Base-by-base conservation (phyloP, 192 early-diverging fungal genomes). In the Backusella australiensis region DNA sequence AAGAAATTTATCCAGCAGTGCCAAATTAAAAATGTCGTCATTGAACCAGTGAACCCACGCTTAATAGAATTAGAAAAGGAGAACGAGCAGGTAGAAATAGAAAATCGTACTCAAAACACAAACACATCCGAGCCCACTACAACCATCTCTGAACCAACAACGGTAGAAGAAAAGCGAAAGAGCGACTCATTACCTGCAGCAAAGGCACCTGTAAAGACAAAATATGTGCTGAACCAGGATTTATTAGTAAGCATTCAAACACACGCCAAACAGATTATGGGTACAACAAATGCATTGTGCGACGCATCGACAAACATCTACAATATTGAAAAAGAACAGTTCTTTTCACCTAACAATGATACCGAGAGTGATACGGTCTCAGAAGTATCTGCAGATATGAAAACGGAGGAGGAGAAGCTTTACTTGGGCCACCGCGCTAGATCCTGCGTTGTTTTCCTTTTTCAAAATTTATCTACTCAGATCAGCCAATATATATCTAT, bases 1-100 rank as follows among this genome's bases (percentile, higher is more conserved):
- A 89, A 89, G 29, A 81, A 88, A 52, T 98, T 98, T 78, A 90
- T 94, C 17, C 63, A 72, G 11, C 78, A 74, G 2, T 84, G 83
- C 14, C 85, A 85, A 53, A 78, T 71, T 21, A 72, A 76, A 17
- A 77, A 81, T 32, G 78, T 88, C 14, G 34, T 41, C 2, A 79
- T 88, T 4, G 79, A 81, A 29, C 82, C 85, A 35, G 82, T 88
- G 1, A 82, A 82, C 23, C 83, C 87, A 0, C 67, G 74, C 42
- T 44, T 81, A 21, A 63, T 63, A 63, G 56, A 63, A 63, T 63
- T 63, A 63, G 56, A 63, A 63, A 63, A 63, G 26, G 56, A 63
- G 3, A 63, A 14, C 56, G 56, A 63, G 2, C 56, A 14, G n/a
- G 56, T 63, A 63, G 56, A 63, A 63, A 63, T 63, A 63, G 56